Evolutionary conservation across 805 yeast genomes (phyloP), one percentile per base, ranked within the genome.

Genomic region (Pichia scutulata): DNA sequence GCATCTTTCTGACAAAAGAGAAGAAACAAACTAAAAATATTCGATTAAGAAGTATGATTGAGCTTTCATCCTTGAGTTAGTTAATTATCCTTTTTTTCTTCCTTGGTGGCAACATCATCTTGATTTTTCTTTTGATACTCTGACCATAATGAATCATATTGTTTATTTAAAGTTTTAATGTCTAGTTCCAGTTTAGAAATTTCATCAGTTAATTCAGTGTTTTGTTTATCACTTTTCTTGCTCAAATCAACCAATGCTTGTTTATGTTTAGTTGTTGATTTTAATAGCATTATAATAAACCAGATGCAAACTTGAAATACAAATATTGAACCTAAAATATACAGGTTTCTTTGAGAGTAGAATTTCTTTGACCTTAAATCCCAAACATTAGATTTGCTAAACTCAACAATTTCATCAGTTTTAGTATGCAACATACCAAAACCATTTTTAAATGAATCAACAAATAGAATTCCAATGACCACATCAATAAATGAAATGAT

Each of bases 321-420:
- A 51, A 77, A 62, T 7, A 77, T 76, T 4, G 80, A 81, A 7
- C 82, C 82, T 14, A 76, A 73, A 49, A 78, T 67, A 60, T 78
- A 78, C 64, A 78, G 63, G 59, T 78, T 78, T 50, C 84, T 68
- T 57, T 78, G 82, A n/a, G 80, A 71, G 55, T 77, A 76, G 58
- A 77, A 78, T 59, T 73, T 75, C 56, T 74, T 70, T 6, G 80
- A 78, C 60, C 61, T 57, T 9, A 48, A 23, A n/a, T 64, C 69
- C 61, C 68, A 62, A 28, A 53, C 41, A 68, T 66, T 61, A 14
- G 37, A 33, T 33, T 49, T 43, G 25, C 40, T 48, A 21, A 45
- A 52, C 23, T 52, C 55, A 14, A 54, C 41, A 10, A 49, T 45
- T 18, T 52, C 55, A 23, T 51, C 57, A 4, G 16, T 36, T n/a